Evolutionary conservation across 306 rosid genomes (phyloP), one percentile per base, ranked within the genome.

Genomic region (Casuarina glauca): DNA sequence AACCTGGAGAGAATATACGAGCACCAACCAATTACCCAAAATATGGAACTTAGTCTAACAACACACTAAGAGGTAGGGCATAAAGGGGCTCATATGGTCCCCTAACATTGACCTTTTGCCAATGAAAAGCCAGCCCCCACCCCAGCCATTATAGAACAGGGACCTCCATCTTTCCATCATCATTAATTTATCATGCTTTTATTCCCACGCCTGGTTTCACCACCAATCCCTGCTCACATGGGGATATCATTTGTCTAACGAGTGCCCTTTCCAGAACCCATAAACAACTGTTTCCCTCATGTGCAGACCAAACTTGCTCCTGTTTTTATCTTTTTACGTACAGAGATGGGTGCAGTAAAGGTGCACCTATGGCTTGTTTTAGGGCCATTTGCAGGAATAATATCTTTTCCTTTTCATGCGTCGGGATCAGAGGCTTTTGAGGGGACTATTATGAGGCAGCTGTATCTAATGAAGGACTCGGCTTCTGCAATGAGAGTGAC

Each of bases 61-160:
- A 60, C 75, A 82, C 12, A 70, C 76, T 61, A 57, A 74, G 69
- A 74, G 64, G 74, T 80, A 20, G 80, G 79, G 81, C 84, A 80
- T 76, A 84, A 86, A 86, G 83, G 87, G 70, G 26, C 82, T 74
- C 89, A 78, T 74, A 61, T 82, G 85, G 88, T 80, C 88, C 86
- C 88, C 86, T 64, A 57, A 70, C 43, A 78, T 41, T 79, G 61
- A 73, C 76, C 66, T 67, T 71, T 75, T 86, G 83, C 79, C 68
- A 80, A 63, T 73, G 12, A 74, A 81, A 81, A 76, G 78, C 9
- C 83, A 70, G 68, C 73, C 58, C 35, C 62, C 6, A 16, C 10
- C 57, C 44, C 60, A 50, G 36, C 77, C 62, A 74, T 80, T 55
- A 67, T 68, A 44, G 32, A 38, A 20, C 74, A 64, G 86, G 90